phyloP scores from a whole-genome alignment of 108 stramenopile species.

The Ochromonas danica region DNA sequence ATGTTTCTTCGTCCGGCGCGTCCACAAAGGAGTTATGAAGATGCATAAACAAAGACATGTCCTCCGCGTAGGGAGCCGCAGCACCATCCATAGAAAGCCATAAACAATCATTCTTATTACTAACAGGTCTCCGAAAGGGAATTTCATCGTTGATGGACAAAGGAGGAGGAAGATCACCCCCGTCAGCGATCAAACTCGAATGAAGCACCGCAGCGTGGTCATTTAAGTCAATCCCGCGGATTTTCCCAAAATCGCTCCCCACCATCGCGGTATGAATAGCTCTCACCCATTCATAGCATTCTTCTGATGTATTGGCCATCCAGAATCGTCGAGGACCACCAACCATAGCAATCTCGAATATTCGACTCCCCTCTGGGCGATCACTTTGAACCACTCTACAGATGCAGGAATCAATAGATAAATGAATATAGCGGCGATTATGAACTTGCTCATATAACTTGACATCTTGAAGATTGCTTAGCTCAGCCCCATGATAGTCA shows the following conservation, averaged over 20 bases:
- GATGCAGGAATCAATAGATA: not conserved
- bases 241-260: not conserved
- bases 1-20: not conserved
- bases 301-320: not conserved
- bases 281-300: not conserved
- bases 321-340: conserved; percentile 1
- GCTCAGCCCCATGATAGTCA: conserved; percentile 12
- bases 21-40: not conserved
- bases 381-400: not conserved
- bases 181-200: not conserved
- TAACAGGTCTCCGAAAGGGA: not conserved
- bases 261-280: conserved; percentile 10
- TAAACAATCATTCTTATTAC: not conserved
- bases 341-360: not conserved
- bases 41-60: not conserved
- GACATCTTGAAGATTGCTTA: no score
- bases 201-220: not conserved
- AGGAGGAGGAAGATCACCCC: not conserved
- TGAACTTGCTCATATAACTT: no score
- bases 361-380: not conserved
- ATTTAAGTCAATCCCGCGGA: not conserved
- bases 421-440: not conserved
- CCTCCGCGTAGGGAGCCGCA: not conserved
- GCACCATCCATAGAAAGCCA: not conserved
- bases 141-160: no score